Percentiles rank a stretch among this genome's conserved stretches.
Evolutionary conservation across 805 yeast species (phyloP).

Genomic region (Nakazawaea pomicola): DNA sequence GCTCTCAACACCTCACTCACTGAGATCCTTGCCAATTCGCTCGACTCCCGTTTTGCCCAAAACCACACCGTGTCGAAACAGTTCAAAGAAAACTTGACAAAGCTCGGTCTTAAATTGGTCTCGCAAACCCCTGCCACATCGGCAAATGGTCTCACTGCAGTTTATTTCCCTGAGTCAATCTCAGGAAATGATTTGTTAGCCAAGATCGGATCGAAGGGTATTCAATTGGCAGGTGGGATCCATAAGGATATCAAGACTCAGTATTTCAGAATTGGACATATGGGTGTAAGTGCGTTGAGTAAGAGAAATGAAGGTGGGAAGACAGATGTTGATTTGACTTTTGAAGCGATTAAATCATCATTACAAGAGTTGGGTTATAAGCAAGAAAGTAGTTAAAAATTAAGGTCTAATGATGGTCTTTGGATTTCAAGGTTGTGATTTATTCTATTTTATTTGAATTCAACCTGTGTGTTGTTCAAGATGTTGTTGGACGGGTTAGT

Average conservation of each 20-base stretch:
- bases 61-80: constrained; percentile 59
- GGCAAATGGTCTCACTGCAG: constrained; percentile 87
- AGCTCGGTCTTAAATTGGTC: constrained; percentile 65
- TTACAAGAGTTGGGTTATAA: constrained; percentile 35
- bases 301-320: constrained; percentile 29
- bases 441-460: neutral
- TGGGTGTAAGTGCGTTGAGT: constrained; percentile 78
- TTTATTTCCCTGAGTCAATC: constrained; percentile 73
- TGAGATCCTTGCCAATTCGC: constrained; percentile 52
- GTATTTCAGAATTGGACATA: constrained; percentile 93
- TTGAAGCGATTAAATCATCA: constrained; percentile 39
- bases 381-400: constrained; percentile 21
- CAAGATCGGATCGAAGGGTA: constrained; percentile 55
- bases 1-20: constrained; percentile 74
- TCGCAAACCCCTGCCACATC: constrained; percentile 53
- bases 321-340: constrained; percentile 48
- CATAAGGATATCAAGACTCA: constrained; percentile 73
- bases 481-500: neutral
- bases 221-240: constrained; percentile 85
- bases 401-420: constrained; percentile 10
- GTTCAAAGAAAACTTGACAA: constrained; percentile 55
- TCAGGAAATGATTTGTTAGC: constrained; percentile 63
- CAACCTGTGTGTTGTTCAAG: too few relatives aligned
- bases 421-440: neutral
- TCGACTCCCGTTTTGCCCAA: constrained; percentile 57